Evolutionary conservation across 768 basidiomycete genomes (phyloP).

Genomic region (Pleurotus platypus): DNA sequence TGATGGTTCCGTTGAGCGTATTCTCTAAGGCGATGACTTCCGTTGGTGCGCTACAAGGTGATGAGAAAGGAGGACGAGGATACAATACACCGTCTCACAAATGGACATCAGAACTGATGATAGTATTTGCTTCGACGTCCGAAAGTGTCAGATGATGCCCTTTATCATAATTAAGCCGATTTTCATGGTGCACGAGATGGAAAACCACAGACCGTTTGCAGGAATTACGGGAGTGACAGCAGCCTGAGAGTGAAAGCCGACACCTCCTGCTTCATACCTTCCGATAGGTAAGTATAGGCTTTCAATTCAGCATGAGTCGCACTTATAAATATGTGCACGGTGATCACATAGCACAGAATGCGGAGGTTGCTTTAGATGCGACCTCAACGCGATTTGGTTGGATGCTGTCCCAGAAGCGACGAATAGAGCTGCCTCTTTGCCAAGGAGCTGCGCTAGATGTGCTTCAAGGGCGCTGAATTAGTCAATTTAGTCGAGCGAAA

Average conservation of each 20-base stretch:
- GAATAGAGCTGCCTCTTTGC: constrained; percentile 91
- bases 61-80: neutral
- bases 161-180: no score
- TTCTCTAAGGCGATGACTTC: constrained; percentile 88
- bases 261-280: constrained; percentile 87
- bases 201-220: no score
- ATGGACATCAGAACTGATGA: constrained; percentile 63
- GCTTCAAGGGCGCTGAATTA: constrained; percentile 58
- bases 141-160: constrained; percentile 12
- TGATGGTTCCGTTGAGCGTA: constrained; percentile 87
- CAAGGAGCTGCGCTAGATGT: constrained; percentile 70
- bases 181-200: no score
- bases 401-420: constrained; percentile 87
- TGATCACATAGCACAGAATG: constrained; percentile 85
- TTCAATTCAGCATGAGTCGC: no score
- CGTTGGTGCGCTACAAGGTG: constrained; percentile 65
- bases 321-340: constrained; percentile 82
- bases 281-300: neutral
- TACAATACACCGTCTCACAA: constrained; percentile 36
- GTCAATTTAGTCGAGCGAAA: constrained; percentile 1
- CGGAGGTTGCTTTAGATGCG: constrained; percentile 88
- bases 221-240: constrained; percentile 61
- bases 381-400: constrained; percentile 82
- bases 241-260: constrained; percentile 78
- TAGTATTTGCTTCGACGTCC: constrained; percentile 8